Evolutionary conservation across 2,329 filamentous ascomycete species (phyloP).

Genomic region (Orbilia oligospora): DNA sequence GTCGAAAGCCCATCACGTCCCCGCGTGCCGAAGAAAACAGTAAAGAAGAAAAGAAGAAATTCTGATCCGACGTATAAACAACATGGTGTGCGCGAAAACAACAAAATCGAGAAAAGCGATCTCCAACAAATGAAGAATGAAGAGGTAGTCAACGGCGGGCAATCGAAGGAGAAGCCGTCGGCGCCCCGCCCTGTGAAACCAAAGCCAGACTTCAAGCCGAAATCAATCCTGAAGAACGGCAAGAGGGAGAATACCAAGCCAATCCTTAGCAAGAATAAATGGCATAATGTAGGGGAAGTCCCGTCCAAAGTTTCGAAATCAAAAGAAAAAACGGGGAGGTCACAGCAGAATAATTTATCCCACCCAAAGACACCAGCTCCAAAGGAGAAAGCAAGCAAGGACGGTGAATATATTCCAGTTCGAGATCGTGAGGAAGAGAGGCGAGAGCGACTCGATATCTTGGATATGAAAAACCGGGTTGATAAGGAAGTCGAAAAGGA

Average conservation of each 20-base stretch:
- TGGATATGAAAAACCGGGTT: constrained; percentile 32
- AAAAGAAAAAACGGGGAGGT: background rate
- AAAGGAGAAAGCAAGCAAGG: background rate
- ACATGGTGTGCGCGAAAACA: constrained; percentile 48
- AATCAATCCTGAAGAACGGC: constrained; percentile 3
- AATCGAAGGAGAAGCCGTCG: background rate
- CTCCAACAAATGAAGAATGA: constrained; percentile 35
- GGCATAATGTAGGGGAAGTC: background rate
- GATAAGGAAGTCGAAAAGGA: constrained; percentile 7
- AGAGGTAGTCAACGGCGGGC: background rate
- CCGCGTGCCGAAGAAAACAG: constrained; percentile 10
- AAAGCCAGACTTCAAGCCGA: background rate
- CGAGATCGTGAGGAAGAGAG: constrained; percentile 42
- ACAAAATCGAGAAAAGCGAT: constrained; percentile 47
- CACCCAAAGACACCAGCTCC: constrained; percentile 12
- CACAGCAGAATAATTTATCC: background rate
- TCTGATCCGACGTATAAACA: constrained; percentile 51
- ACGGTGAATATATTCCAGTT: constrained; percentile 33
- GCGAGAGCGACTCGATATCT: constrained; percentile 25
- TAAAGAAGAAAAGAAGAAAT: constrained; percentile 32
- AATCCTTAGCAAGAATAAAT: background rate
- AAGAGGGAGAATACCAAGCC: background rate
- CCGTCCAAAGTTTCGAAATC: background rate
- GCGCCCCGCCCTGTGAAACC: background rate
- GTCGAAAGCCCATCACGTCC: background rate